Base-by-base conservation (phyloP, 2,329 filamentous ascomycete species). In the Sporothrix luriei region DNA sequence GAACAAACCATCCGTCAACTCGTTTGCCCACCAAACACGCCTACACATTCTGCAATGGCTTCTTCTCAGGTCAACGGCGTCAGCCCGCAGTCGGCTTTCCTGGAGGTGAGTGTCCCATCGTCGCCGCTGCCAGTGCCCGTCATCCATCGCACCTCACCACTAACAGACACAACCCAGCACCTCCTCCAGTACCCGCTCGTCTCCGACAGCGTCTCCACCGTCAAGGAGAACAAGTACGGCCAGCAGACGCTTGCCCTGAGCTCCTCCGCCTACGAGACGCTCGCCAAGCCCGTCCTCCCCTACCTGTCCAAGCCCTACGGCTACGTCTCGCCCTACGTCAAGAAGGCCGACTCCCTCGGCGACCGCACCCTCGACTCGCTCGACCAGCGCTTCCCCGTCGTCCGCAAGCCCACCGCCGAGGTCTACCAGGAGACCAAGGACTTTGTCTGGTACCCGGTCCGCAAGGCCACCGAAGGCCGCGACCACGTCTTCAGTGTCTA, bases 161-260 rank as follows among this genome's bases (percentile, higher is more conserved):
- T 71, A 48, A 68, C 68, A 21, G 4, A 84, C 75, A 48, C 14
- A 16, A 46, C 10, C 14, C 19, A 97, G 92, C 94, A 97, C 78
- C 85, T 97, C 73, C 85, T 89, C 75, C 90, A 90, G 74, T 97
- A 97, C 81, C 94, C 94, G 52, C 81, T 96, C 74, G 87, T 97
- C 77, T 88, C 87, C 77, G 93, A 97, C 79, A 83, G 89, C 76
- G 88, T 97, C 80, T 83, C 87, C 72, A 89, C 88, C 77, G 90
- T 96, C 86, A 92, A 93, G 81, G 83, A 87, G 77, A 92, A 94
- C 82, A 90, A 92, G 66, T 90, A 92, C 78, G 94, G 92, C 77
- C 90, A 93, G 79, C 93, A 90, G 82, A 94, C 93, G 55, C 83
- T 97, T 78, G 85, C 91, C 75, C 81, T 95, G 73, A 87, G 90